Base-by-base conservation (phyloP, 768 basidiomycete species). In the Daedaleopsis nitida region DNA sequence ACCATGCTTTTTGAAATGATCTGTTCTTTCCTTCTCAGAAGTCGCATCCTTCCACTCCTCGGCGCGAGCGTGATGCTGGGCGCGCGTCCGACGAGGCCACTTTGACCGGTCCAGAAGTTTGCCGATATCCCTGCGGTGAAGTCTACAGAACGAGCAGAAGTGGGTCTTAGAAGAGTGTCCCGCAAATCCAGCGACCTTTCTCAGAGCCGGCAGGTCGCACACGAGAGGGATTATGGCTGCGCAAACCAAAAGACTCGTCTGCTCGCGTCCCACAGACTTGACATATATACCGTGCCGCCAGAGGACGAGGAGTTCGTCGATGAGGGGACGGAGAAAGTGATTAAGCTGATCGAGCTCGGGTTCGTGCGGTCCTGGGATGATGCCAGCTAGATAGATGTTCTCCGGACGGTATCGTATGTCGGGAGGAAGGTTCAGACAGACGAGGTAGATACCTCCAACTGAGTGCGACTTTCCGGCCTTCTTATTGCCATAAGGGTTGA, bases 311-410 rank as follows among this genome's bases (percentile, higher is more conserved):
- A 81, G 66, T 19, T 78, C 72, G 43, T 77, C 69, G 5, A 81
- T 69, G 13, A 81, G 70, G 1, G 74, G 77, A 0, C 32, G n/a
- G 4, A 83, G 64, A 27, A 77, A 65, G 45, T 79, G 76, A 43
- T 81, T 80, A 5, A 79, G 64, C 34, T 75, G 62, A 0, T 71
- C 51, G 0, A 73, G 55, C 1, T 64, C 67, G 1, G 80, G 78
- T 50, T 76, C 72, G 0, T 70, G 62, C 0, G 80, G 81, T 0
- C 80, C 78, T 5, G 78, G 77, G 23, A 80, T 76, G 53, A 82
- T 63, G 0, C 74, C 78, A 1, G 72, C 77, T 0, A 81, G 67
- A 57, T 71, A 81, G 66, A 81, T 73, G 58, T 81, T 80, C 43
- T 68, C 66, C 57, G 64, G 32, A 49, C 63, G 52, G 37, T 57